Evolutionary conservation across 176 grass and related monocot genomes (phyloP), one percentile per base, ranked within the genome.

Genomic region (Chloris gayana): DNA sequence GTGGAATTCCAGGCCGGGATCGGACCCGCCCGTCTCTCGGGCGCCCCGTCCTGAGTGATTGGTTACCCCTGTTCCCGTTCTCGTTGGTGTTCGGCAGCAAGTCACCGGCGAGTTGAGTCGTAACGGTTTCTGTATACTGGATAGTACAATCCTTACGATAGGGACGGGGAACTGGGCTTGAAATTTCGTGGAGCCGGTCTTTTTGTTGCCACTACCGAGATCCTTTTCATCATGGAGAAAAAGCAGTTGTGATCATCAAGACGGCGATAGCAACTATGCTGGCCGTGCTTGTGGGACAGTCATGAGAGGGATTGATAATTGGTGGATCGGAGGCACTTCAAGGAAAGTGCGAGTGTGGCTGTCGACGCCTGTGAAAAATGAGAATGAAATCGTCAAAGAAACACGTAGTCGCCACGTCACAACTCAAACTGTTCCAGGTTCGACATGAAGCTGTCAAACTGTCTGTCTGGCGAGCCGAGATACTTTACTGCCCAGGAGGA

Each of bases 141-240:
- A 39, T n/a, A 2, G 17, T 51, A 18, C 49, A 25, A 25, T 25
- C 58, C 9, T 44, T 5, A 24, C 29, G 29, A 21, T 9, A 33
- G 59, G 27, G 26, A 64, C 18, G 1, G 17, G 5, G n/a, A 61
- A 32, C 60, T 7, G 6, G 24, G 26, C 21, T 2, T 37, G 62
- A 67, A 78, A 18, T 9, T 78, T 66, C 76, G 19, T 51, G 61
- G 76, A 78, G 47, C n/a, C 24, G 14, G 32, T 30, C 29, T 5
- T 51, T 34, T 9, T 50, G 73, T 4, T 25, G 73, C 14, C 31
- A 39, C 10, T 5, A 33, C 60, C 39, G 15, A 5, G 22, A 77
- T 49, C 18, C 9, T 65, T 38, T 60, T 14, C 2, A 4, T 14
- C 2, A 4, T 60, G n/a, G 0, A 3, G 3, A 59, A 4, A 64